Evolutionary conservation across 306 rosid species (phyloP), one percentile per base, ranked within the genome.

Genomic region (Psophocarpus tetragonolobus): DNA sequence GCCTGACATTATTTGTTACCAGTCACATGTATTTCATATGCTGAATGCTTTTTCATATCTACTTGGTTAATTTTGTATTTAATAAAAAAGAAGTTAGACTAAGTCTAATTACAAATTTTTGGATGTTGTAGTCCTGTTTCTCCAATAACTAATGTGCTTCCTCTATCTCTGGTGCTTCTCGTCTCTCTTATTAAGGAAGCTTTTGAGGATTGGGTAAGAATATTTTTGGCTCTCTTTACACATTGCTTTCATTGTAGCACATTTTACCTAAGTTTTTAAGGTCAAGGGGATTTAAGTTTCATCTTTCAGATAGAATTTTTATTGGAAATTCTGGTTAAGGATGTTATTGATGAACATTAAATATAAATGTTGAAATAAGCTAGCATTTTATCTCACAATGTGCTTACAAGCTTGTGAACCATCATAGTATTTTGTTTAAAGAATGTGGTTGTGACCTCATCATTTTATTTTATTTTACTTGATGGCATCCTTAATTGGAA

Each of bases 111-210:
- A 76, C 86, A 38, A 81, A 26, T 81, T 85, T 84, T 84, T 48
- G 90, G 68, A 76, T 88, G 41, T 30, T 92, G 93, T 87, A 95
- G 98, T 91, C 98, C 98, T 27, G 95, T 92, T 45, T 87, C 92
- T 88, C 97, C 98, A 50, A 79, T 92, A 82, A 95, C 98, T 66
- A 95, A 92, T 79, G 97, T 95, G 86, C 86, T 95, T 81, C 98
- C 98, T 63, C 85, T 95, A 73, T 88, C 93, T 80, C 48, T 92
- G 86, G 99, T 95, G 88, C 91, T 91, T 85, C 84, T 92, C 14
- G 87, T 86, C 48, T 91, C 98, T 82, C 96, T 94, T 69, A 84
- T 90, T 32, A 94, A 94, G 85, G 98, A 94, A 90, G 98, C 98
- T 76, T 94, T 87, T 81, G 98, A 94, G 87, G 97, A 94, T 75